Percentiles rank a stretch among this genome's conserved stretches.
Conservation (phyloP, 2,329 filamentous ascomycete genomes). For the Colletotrichum sp. region DNA sequence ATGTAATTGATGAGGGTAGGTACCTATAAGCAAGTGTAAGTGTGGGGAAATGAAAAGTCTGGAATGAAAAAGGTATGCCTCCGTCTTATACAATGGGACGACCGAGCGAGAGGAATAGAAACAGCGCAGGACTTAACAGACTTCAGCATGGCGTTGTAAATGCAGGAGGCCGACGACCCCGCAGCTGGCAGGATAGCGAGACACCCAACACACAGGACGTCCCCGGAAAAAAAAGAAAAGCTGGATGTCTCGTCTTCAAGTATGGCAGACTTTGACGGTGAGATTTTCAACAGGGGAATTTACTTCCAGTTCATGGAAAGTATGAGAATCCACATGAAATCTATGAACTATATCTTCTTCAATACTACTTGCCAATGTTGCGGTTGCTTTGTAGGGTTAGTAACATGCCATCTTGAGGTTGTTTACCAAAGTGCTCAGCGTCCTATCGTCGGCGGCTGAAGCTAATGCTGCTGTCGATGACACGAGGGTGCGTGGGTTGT, state of each 20-base stretch:
- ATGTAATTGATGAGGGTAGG: not conserved
- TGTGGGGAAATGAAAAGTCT: not conserved
- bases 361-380: not conserved
- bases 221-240: not conserved
- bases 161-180: not conserved
- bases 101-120: not conserved
- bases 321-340: not conserved
- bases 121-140: not conserved
- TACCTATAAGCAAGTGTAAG: not conserved
- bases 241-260: not conserved
- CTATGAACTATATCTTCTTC: not conserved
- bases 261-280: not conserved
- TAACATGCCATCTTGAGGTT: not conserved
- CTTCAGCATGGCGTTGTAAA: not conserved
- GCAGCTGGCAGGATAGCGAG: not conserved
- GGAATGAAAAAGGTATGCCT: not conserved
- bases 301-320: not conserved
- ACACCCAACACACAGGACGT: not conserved
- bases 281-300: not conserved
- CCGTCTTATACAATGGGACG: not conserved
- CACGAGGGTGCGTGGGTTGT: not conserved
- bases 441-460: not conserved
- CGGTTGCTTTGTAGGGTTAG: not conserved
- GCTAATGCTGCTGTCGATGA: not conserved
- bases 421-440: not conserved